A percentile compares a stretch with the other conserved stretches of the same genome.
Conservation (phyloP, 1,284 basidiomycete genomes). For the Chondrostereum purpureum region DNA sequence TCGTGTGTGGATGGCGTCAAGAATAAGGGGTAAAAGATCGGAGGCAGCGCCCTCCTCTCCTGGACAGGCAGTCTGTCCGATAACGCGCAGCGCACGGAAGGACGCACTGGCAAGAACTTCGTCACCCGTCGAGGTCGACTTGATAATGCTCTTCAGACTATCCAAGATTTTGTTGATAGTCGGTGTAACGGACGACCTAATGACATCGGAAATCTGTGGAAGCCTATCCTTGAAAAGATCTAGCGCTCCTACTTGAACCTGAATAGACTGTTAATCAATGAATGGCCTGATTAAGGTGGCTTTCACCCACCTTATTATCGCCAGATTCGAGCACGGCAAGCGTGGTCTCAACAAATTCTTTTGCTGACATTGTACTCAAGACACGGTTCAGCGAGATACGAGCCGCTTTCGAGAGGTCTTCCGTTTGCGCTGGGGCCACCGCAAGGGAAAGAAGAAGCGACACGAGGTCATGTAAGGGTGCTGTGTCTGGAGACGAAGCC, state of each 20-base stretch:
- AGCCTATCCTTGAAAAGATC: constrained; percentile 63
- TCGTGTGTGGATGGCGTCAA: constrained; percentile 39
- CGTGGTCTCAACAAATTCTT: constrained; percentile 52
- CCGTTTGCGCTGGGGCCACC: constrained; percentile 27
- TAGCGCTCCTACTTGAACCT: constrained; percentile 63
- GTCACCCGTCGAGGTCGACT: constrained; percentile 31
- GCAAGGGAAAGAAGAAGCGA: constrained; percentile 38
- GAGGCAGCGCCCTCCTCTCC: constrained; percentile 66
- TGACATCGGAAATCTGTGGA: constrained; percentile 50
- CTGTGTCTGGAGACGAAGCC: constrained; percentile 15
- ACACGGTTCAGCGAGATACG: constrained; percentile 41
- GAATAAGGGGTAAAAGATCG: constrained; percentile 49
- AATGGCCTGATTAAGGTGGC: constrained; percentile 1
- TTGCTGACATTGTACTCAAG: constrained; percentile 58
- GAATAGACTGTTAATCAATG: neutral
- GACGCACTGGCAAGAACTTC: constrained; percentile 35
- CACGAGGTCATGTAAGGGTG: constrained; percentile 33
- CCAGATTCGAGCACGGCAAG: constrained; percentile 46
- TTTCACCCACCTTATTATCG: constrained; percentile 21
- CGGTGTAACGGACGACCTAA: constrained; percentile 46
- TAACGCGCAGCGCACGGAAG: constrained; percentile 52
- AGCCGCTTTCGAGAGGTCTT: constrained; percentile 41
- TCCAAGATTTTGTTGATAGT: constrained; percentile 47
- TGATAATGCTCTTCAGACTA: constrained; percentile 43
- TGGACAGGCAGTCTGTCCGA: constrained; percentile 49